Conservation (phyloP, 768 basidiomycete genomes). For the Glaciozyma martinii region DNA sequence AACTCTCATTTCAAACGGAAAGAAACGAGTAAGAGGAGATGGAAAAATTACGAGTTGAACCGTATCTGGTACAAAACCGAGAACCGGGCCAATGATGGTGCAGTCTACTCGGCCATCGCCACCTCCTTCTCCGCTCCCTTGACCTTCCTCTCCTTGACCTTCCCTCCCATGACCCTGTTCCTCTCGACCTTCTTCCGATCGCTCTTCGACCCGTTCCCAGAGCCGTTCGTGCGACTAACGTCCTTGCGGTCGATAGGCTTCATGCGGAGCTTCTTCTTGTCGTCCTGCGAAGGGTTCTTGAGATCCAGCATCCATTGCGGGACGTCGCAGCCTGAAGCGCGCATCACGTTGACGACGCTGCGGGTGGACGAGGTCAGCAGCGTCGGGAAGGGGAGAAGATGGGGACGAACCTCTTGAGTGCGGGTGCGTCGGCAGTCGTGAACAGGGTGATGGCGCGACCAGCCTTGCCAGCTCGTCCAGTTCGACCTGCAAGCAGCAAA, state of each 20-base stretch:
- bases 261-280: constrained; percentile 75
- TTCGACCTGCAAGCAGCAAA: constrained; percentile 55
- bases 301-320: constrained; percentile 93
- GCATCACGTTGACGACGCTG: constrained; percentile 91
- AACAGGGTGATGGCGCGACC: constrained; percentile 95
- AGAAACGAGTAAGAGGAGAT: too few species aligned
- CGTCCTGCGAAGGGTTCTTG: constrained; percentile 85
- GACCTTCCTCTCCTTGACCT: constrained; percentile 7
- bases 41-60: too few species aligned
- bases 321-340: constrained; percentile 80
- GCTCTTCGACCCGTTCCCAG: constrained; percentile 33
- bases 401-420: constrained; percentile 60
- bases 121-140: neutral
- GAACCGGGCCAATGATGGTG: too few species aligned
- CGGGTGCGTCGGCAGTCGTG: constrained; percentile 84
- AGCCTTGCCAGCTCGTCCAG: constrained; percentile 82
- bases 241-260: constrained; percentile 53
- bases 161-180: constrained; percentile 31
- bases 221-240: constrained; percentile 19
- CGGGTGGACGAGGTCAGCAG: constrained; percentile 4
- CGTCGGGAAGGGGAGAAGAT: constrained; percentile 2
- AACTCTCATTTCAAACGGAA: too few species aligned
- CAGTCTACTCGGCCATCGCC: neutral
- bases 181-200: constrained; percentile 56
- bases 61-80: too few species aligned